Evolutionary conservation across 2,329 filamentous ascomycete genomes (phyloP), one percentile per base, ranked within the genome.

Genomic region (Pestalotiopsis sp.): DNA sequence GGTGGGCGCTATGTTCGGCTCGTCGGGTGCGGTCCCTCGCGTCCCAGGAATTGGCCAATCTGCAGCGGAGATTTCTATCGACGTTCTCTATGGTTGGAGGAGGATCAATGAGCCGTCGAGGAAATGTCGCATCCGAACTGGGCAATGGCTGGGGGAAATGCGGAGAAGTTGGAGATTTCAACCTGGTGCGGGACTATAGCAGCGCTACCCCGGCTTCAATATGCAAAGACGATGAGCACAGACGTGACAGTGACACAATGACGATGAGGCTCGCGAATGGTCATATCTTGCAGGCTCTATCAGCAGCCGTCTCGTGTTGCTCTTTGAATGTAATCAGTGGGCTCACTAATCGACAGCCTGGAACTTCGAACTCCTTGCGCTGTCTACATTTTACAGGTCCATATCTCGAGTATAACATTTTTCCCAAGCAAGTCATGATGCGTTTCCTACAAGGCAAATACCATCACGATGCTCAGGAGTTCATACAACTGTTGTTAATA

Each of bases 81-180:
- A 45, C 14, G 27, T 12, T 20, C 13, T 27, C 52, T 60, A 27
- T 66, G 63, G 63, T 66, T 66, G 63, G 49, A 66, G 63, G 63
- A 66, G 63, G 41, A 38, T 66, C 39, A 56, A 57, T 65, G 49
- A 57, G 64, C 64, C 64, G 64, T 66, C 25, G 45, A 57, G 31
- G n/a, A 38, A 38, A 36, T 66, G 64, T 23, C 5, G n/a, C 39
- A 17, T 38, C 41, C 9, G 36, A 12, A 38, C 23, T 36, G 11
- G n/a, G n/a, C 38, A 63, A 36, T 36, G 31, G 31, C 27, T 67
- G 17, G 57, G 57, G 38, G n/a, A 45, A 67, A 61, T 36, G 52
- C 17, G 65, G 65, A 52, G 65, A 67, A 67, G 27, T 67, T 60
- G 65, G 36, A 17, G 52, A 67, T 23, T 45, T 20, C 6, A 62